phyloP scores from a whole-genome alignment of 768 basidiomycete genomes.

The Mycena sanguinolenta region DNA sequence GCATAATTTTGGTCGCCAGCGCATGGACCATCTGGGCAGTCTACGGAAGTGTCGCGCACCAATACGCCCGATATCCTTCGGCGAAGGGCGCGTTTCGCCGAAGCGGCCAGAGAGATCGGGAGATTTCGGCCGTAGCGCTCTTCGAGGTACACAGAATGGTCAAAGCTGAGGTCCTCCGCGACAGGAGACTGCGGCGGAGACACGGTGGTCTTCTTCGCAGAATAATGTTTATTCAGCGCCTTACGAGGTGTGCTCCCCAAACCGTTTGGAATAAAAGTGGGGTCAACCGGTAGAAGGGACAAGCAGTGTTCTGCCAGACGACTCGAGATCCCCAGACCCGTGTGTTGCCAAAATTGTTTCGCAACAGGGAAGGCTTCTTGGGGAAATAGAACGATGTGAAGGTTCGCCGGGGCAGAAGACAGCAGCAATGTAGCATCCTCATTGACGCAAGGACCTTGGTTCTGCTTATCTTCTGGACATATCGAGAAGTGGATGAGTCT shows the following conservation, averaged over 20 bases:
- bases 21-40: conserved; percentile 48
- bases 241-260: conserved; percentile 50
- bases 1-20: conserved; percentile 61
- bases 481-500: conserved; percentile 81
- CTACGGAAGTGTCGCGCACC: conserved; percentile 67
- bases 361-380: conserved; percentile 70
- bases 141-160: conserved; percentile 85
- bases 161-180: conserved; percentile 67
- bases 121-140: conserved; percentile 96
- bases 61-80: conserved; percentile 91
- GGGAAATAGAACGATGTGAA: conserved; percentile 89
- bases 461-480: conserved; percentile 66
- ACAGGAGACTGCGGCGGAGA: conserved; percentile 19
- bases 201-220: conserved; percentile 48
- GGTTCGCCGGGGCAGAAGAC: conserved; percentile 59
- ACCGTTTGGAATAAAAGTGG: conserved; percentile 39
- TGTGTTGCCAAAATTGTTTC: conserved; percentile 97
- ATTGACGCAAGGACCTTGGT: conserved; percentile 42
- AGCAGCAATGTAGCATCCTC: conserved; percentile 43
- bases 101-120: conserved; percentile 74
- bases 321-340: conserved; percentile 90
- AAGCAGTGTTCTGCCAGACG: conserved; percentile 89
- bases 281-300: conserved; percentile 69
- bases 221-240: conserved; percentile 71
- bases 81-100: conserved; percentile 91